Conservation (phyloP, 2,329 filamentous ascomycete species). For the Hypoxylon sp. region DNA sequence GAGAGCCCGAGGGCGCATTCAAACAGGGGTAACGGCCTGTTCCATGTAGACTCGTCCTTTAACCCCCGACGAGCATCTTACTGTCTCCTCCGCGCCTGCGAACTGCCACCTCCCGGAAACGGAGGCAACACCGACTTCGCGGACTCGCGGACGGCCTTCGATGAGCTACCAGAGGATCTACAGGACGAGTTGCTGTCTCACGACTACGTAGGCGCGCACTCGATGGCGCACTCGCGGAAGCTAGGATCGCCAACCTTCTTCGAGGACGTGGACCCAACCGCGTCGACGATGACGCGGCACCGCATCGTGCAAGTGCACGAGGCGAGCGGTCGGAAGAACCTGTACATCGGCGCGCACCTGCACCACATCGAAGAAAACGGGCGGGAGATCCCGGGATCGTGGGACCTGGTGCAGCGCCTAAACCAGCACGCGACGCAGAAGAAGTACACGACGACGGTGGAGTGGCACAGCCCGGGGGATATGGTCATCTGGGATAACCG, state of each 20-base stretch:
- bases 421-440: conserved; percentile 64
- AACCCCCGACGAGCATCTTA: conserved; percentile 68
- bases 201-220: conserved; percentile 65
- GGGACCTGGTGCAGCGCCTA: conserved; percentile 59
- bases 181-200: conserved; percentile 56
- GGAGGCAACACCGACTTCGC: conserved; percentile 69
- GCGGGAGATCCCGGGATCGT: conserved; percentile 55
- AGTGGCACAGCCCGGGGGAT: conserved; percentile 66
- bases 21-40: conserved; percentile 64
- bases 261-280: conserved; percentile 59
- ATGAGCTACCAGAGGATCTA: conserved; percentile 59
- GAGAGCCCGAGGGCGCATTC: conserved; percentile 45
- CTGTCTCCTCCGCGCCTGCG: conserved; percentile 66
- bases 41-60: conserved; percentile 70
- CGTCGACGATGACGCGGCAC: conserved; percentile 61
- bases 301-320: conserved; percentile 67
- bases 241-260: conserved; percentile 66
- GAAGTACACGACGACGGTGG: conserved; percentile 62
- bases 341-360: conserved; percentile 68
- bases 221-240: conserved; percentile 68
- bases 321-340: conserved; percentile 64
- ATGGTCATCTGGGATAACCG: conserved; percentile 73
- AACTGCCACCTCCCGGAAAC: conserved; percentile 62
- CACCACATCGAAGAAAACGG: conserved; percentile 66
- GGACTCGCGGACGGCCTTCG: conserved; percentile 67